Evolutionary conservation across 305 asterid genomes (phyloP).

Genomic region (Fraxinus albicans): DNA sequence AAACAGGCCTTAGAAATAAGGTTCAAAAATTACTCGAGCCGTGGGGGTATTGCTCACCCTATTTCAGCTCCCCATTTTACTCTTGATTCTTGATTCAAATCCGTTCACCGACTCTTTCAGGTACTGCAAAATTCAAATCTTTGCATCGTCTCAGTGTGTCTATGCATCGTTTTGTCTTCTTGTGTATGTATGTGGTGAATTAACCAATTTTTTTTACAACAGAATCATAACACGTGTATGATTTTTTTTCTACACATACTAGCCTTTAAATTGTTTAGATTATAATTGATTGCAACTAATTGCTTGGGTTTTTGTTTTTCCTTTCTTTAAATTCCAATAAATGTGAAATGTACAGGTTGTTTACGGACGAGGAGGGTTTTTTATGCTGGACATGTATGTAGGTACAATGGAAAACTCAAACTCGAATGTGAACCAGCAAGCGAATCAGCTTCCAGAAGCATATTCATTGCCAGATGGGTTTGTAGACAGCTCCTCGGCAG

Average conservation of each 20-base stretch:
- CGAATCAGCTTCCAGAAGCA: conserved; percentile 80
- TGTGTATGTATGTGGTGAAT: neutral
- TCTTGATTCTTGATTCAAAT: neutral
- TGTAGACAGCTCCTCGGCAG: conserved; percentile 62
- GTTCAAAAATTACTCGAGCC: neutral
- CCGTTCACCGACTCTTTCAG: neutral
- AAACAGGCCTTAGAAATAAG: no score
- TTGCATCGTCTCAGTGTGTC: neutral
- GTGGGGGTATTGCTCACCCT: neutral
- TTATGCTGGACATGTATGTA: conserved; percentile 2
- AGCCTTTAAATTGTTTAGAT: neutral
- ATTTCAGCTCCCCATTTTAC: neutral
- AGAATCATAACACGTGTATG: neutral
- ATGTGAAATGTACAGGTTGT: neutral
- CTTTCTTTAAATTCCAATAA: neutral
- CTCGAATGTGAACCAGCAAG: conserved; percentile 35
- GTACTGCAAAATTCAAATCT: neutral
- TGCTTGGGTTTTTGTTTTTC: neutral
- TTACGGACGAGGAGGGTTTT: neutral
- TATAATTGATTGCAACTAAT: neutral
- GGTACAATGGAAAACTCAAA: conserved; percentile 42
- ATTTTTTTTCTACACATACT: neutral
- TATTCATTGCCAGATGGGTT: conserved; percentile 94
- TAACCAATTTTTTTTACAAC: neutral
- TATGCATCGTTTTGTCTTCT: neutral